These are phyloP conservation scores for Talaromyces liani DNA, from an alignment of 495 filamentous ascomycete species.

Conservation along the genomic window DNA sequence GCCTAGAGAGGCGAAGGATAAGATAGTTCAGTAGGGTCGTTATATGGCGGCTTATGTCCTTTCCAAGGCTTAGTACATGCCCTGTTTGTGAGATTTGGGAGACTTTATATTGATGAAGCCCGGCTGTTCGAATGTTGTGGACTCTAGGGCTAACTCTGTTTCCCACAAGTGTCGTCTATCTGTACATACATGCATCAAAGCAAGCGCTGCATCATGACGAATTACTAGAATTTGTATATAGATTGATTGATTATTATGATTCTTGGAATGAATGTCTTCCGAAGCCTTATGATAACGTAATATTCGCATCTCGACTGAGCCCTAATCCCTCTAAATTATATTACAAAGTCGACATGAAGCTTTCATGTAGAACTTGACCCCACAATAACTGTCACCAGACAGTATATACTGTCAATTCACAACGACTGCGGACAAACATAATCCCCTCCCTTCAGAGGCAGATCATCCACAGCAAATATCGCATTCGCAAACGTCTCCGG, in stretches of 20 bases:
- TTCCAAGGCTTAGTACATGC: background rate
- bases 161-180: background rate
- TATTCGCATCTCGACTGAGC: no score
- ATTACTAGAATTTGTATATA: background rate
- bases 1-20: background rate
- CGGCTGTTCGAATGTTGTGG: background rate
- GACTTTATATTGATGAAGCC: background rate
- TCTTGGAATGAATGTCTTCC: no score
- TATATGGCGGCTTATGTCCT: background rate
- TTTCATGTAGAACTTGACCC: no score
- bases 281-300: no score
- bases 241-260: no score
- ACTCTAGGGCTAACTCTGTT: background rate
- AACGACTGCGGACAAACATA: background rate
- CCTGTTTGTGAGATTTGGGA: no score
- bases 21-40: background rate
- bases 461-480: constrained; percentile 1
- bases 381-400: no score
- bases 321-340: no score
- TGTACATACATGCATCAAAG: background rate
- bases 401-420: no score
- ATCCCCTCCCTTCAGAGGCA: background rate
- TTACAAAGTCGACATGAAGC: no score
- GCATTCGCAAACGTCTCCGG: constrained; percentile 6
- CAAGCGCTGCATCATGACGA: background rate